A percentile compares a stretch with the other conserved stretches of the same genome.
These are phyloP conservation scores for Phaseolus lunatus DNA, from an alignment of 306 rosid species.

Conservation along the genomic window DNA sequence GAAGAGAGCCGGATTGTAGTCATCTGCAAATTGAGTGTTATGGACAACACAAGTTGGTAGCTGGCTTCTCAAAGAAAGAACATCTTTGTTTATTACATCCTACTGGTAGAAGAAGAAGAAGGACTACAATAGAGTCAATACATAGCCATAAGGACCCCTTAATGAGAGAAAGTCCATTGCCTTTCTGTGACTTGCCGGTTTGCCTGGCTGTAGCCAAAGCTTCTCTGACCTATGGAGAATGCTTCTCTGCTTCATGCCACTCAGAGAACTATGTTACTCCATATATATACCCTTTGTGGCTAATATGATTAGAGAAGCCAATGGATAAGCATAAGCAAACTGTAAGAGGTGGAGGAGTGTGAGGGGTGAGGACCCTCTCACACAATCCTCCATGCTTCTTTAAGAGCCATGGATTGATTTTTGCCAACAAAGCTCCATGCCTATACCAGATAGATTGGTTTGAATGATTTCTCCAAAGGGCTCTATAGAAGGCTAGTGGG, in stretches of 20 bases:
- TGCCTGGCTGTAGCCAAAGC: conserved; percentile 56
- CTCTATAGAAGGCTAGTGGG: conserved; percentile 57
- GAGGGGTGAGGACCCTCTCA: conserved; percentile 41
- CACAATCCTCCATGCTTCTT: conserved; percentile 49
- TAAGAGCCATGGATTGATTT: conserved; percentile 53
- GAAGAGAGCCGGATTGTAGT: conserved; percentile 24
- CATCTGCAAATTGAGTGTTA: conserved; percentile 50
- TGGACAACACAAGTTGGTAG: conserved; percentile 33
- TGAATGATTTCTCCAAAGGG: conserved; percentile 50
- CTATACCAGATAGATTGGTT: conserved; percentile 42
- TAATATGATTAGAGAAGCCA: conserved; percentile 26
- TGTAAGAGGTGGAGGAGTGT: conserved; percentile 53
- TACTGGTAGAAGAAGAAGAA: conserved; percentile 9
- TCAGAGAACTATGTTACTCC: conserved; percentile 36
- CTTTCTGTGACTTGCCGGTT: conserved; percentile 94
- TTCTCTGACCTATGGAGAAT: conserved; percentile 38
- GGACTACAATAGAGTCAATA: conserved; percentile 35
- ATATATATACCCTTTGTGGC: neutral
- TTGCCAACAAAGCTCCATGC: conserved; percentile 51
- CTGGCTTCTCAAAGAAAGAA: conserved; percentile 35
- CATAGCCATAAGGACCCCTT: conserved; percentile 47
- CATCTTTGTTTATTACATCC: conserved; percentile 46
- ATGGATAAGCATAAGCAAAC: conserved; percentile 57
- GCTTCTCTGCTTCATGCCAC: conserved; percentile 33
- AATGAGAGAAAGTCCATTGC: conserved; percentile 60